Base-by-base conservation (phyloP, 305 asterid species). In the Solanum aculeatissimum region DNA sequence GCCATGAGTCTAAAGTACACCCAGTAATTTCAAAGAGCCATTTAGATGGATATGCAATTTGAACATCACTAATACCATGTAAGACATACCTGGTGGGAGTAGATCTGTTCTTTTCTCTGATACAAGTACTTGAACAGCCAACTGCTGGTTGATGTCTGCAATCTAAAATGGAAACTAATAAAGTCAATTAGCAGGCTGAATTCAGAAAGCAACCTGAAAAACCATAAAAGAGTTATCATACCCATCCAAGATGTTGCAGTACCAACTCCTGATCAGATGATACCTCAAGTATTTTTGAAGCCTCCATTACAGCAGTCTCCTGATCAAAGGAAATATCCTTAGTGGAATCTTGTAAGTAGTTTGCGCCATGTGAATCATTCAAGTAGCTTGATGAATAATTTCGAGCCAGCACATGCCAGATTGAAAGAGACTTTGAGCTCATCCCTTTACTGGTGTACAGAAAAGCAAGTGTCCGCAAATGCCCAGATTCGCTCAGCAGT, bases 241-340 rank as follows among this genome's bases (percentile, higher is more conserved):
- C 98, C 99, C 99, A 97, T 91, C 98, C 98, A 29, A 95, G 94
- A 91, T 97, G 98, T 82, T 97, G 98, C 86, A 97, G 93, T 66
- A 97, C 92, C 89, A 97, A 90, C 86, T 90, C 95, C 89, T 93
- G 98, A 88, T 97, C 98, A 9, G 97, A 89, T 13, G 95, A 94
- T 89, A 90, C 97, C 91, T 94, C 98, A 29, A 97, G 92, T 83
- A 97, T 95, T 90, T 88, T 94, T 86, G 98, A 85, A 29, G 98
- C 98, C 91, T 95, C 98, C 54, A 84, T 43, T 45, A 95, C 98
- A 75, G 98, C 97, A 86, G 89, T 88, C 88, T 92, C 94, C 71
- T 87, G 87, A 84, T 88, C 86, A 84, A 85, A 90, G 84, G 85
- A 80, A 83, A 83, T 55, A 83, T 80, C 79, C 86, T 87, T 87